Evolutionary conservation across 495 filamentous ascomycete species (phyloP).

Genomic region (Clavariopsis aquatica): DNA sequence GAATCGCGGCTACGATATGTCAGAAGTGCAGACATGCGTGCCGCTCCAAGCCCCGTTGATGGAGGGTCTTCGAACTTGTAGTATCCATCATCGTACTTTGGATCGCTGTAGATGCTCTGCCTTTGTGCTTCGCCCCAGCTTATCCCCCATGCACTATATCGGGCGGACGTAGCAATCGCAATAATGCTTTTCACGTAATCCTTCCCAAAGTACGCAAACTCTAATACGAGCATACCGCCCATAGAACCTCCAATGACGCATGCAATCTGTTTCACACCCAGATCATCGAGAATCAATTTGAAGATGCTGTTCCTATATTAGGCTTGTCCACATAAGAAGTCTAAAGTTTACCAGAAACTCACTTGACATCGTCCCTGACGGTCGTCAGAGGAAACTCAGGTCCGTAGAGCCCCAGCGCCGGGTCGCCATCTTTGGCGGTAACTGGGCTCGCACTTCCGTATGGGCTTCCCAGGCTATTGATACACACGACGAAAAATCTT

Average conservation of each 20-base stretch:
- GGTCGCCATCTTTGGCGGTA: constrained; percentile 78
- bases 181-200: constrained; percentile 91
- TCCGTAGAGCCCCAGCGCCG: constrained; percentile 75
- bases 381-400: constrained; percentile 97
- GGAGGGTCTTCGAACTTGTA: constrained; percentile 76
- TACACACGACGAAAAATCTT: constrained; percentile 90
- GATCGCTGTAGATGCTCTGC: constrained; percentile 97
- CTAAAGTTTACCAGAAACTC: constrained; percentile 26
- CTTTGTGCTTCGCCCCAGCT: constrained; percentile 98
- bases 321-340: not conserved
- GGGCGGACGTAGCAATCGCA: constrained; percentile 90
- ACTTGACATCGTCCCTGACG: constrained; percentile 93
- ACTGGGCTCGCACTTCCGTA: constrained; percentile 96
- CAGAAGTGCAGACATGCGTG: constrained; percentile 92
- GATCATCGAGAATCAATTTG: constrained; percentile 84
- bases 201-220: constrained; percentile 95
- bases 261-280: constrained; percentile 84
- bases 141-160: constrained; percentile 98
- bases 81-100: constrained; percentile 97
- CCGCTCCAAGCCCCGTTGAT: constrained; percentile 81
- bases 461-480: constrained; percentile 94
- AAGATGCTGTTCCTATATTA: constrained; percentile 63
- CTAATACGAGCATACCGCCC: constrained; percentile 94
- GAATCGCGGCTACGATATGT: constrained; percentile 96
- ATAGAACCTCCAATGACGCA: constrained; percentile 95